Conservation (phyloP, 2,329 filamentous ascomycete genomes). For the Fusarium mangiferae region DNA sequence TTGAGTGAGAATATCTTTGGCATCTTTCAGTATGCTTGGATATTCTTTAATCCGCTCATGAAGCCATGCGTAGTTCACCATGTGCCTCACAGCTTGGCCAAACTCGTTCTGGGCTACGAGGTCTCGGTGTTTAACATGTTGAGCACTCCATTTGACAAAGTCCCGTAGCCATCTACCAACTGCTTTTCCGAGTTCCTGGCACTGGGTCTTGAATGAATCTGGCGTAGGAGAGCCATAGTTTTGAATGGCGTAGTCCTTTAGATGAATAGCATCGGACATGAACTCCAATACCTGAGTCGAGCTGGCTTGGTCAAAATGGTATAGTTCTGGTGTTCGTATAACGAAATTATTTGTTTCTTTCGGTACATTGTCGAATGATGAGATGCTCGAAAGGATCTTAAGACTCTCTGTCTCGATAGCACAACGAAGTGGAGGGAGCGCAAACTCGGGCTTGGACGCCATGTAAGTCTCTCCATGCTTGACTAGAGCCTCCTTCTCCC, state of each 20-base stretch:
- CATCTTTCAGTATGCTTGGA: background rate
- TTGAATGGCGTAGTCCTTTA: background rate
- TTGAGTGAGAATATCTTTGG: background rate
- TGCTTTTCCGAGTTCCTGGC: background rate
- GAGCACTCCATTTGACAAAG: background rate
- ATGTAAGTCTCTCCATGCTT: conserved; percentile 7
- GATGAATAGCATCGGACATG: background rate
- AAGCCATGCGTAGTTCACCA: conserved; percentile 3
- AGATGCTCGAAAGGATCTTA: background rate
- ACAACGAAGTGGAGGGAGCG: background rate
- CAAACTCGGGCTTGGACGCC: conserved; percentile 6
- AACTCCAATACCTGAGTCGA: background rate
- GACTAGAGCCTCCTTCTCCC: background rate
- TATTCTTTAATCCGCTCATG: background rate
- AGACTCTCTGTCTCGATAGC: background rate
- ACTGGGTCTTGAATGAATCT: background rate
- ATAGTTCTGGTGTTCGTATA: background rate
- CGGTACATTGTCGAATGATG: background rate
- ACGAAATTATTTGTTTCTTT: background rate
- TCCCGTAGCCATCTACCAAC: conserved; percentile 7
- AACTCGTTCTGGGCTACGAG: background rate
- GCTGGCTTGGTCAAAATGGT: background rate
- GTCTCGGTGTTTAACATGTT: background rate
- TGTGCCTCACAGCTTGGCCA: background rate
- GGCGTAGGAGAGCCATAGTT: background rate